These are phyloP conservation scores for Glycine soja DNA, from an alignment of 306 rosid genomes.

Conservation along the genomic window DNA sequence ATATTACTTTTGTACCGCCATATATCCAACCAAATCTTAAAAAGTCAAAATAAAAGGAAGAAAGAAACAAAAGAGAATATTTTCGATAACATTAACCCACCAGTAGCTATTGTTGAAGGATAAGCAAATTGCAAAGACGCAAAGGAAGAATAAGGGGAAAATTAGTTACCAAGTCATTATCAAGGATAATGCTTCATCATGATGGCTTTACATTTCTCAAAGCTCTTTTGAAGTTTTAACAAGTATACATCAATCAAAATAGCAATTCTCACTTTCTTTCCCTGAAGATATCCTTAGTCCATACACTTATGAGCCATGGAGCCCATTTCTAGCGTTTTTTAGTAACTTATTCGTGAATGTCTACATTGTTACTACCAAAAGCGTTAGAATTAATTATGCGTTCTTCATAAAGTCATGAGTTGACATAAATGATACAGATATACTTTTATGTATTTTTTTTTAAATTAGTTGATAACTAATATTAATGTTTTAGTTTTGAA, in stretches of 20 bases:
- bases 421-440: background rate
- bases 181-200: slow-evolving; percentile 24
- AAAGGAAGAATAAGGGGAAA: background rate
- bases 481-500: background rate
- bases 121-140: slow-evolving; percentile 11
- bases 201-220: slow-evolving; percentile 15
- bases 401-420: background rate
- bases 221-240: background rate
- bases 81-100: background rate
- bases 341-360: background rate
- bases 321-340: background rate
- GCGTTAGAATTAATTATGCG: background rate
- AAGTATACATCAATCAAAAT: background rate
- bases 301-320: slow-evolving; percentile 1
- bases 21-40: slow-evolving; percentile 25
- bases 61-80: slow-evolving; percentile 14
- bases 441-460: background rate
- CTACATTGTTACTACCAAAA: background rate
- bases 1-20: background rate
- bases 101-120: background rate
- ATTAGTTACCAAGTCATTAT: slow-evolving; percentile 40
- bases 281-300: background rate
- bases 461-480: background rate
- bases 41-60: slow-evolving; percentile 24
- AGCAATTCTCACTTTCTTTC: background rate